Evolutionary conservation across 306 rosid genomes (phyloP).

Genomic region (Purshia tridentata): DNA sequence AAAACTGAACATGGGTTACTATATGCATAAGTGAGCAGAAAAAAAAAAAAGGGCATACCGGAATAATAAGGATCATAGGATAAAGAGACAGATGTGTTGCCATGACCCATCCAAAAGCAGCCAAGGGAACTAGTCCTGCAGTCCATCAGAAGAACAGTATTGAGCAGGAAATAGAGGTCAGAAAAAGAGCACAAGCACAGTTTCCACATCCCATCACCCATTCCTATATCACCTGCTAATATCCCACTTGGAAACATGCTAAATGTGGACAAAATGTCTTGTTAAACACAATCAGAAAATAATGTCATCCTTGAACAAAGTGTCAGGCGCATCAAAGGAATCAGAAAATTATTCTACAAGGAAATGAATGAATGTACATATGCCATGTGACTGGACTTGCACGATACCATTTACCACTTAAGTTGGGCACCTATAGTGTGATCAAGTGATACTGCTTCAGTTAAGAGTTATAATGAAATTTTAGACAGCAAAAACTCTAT

Average conservation of each 20-base stretch:
- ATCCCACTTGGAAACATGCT: not conserved
- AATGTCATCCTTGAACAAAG: not conserved
- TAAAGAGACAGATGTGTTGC: conserved; percentile 91
- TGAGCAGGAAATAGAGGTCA: conserved; percentile 23
- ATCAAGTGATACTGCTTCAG: not conserved
- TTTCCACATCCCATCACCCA: conserved; percentile 9
- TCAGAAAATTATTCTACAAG: not conserved
- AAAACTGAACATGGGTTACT: conserved; percentile 24
- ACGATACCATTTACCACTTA: not conserved
- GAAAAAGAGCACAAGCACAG: conserved; percentile 18
- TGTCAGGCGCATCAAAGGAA: not conserved
- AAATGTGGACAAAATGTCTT: not conserved
- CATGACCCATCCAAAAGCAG: conserved; percentile 97
- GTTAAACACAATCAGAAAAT: not conserved
- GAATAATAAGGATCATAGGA: conserved; percentile 75
- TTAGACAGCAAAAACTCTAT: not conserved
- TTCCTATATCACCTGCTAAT: conserved; percentile 1
- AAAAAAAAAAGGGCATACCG: conserved; percentile 48
- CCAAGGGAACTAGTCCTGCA: conserved; percentile 70
- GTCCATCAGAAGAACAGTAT: conserved; percentile 35
- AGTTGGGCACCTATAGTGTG: not conserved
- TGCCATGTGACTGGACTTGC: not conserved
- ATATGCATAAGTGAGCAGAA: conserved; percentile 14
- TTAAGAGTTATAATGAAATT: not conserved
- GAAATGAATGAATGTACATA: not conserved